A percentile compares a stretch with the other conserved stretches of the same genome.
phyloP scores from a whole-genome alignment of 768 basidiomycete species.

The Lyophyllum decastes region DNA sequence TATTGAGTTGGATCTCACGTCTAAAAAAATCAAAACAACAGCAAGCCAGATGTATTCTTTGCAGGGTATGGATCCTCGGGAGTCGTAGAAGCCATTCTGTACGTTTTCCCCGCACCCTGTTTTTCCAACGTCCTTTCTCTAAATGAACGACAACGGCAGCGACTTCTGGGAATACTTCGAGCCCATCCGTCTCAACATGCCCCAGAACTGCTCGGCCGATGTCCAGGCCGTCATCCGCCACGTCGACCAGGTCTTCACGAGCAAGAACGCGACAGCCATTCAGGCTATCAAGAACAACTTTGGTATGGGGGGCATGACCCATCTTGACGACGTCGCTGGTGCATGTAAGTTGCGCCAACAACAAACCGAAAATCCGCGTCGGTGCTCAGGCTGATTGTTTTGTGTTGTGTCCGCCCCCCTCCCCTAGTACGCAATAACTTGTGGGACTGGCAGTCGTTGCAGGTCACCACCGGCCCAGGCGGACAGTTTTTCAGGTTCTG shows the following conservation, averaged over 20 bases:
- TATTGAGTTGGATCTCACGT: not conserved
- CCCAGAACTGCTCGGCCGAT: constrained; percentile 73
- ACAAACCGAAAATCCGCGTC: not conserved
- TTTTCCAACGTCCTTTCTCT: too few relatives aligned
- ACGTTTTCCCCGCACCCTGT: constrained; percentile 14
- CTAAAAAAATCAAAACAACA: constrained; percentile 20
- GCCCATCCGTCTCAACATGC: constrained; percentile 68
- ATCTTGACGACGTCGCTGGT: constrained; percentile 68
- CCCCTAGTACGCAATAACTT: constrained; percentile 54
- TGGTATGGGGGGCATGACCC: constrained; percentile 55
- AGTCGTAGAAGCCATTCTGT: constrained; percentile 64
- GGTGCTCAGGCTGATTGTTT: not conserved
- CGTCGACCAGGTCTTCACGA: constrained; percentile 57
- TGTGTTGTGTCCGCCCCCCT: not conserved
- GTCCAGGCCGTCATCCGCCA: constrained; percentile 64
- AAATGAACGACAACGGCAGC: not conserved
- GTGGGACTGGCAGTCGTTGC: constrained; percentile 70
- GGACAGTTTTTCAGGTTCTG: constrained; percentile 61
- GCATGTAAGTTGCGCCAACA: constrained; percentile 36
- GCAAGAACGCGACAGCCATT: constrained; percentile 46
- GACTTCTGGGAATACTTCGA: constrained; percentile 77
- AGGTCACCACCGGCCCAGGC: constrained; percentile 47
- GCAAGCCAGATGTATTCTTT: constrained; percentile 60
- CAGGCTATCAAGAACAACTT: constrained; percentile 56
- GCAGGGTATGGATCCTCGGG: constrained; percentile 68